Conservation (phyloP, 2,329 filamentous ascomycete species). For the Calonectria naviculata region DNA sequence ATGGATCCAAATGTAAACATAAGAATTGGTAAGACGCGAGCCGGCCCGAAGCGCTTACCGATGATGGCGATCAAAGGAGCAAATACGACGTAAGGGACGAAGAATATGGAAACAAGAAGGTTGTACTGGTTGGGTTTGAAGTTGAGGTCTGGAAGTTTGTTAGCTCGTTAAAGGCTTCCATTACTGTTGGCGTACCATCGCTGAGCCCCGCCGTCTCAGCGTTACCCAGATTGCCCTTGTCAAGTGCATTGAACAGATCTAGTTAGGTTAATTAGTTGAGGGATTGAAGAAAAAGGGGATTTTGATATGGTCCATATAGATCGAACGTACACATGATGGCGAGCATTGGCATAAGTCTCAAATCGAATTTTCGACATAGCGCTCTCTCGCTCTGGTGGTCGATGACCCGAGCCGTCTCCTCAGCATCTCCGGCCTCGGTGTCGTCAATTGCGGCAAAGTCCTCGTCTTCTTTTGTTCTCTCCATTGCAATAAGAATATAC, state of each 20-base stretch:
- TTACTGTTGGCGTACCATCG: constrained; percentile 46
- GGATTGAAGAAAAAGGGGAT: no score
- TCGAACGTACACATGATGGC: constrained; percentile 59
- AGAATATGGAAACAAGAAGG: constrained; percentile 59
- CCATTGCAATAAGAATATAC: background rate
- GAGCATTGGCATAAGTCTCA: constrained; percentile 63
- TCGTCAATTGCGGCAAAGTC: background rate
- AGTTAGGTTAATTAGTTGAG: background rate
- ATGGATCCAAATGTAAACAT: constrained; percentile 58
- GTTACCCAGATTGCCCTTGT: constrained; percentile 59
- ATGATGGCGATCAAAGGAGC: constrained; percentile 60
- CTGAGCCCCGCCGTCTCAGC: constrained; percentile 64
- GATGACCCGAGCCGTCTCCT: constrained; percentile 43
- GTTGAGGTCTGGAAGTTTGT: constrained; percentile 47
- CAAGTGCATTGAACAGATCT: constrained; percentile 60
- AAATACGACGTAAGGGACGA: constrained; percentile 60
- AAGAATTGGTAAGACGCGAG: constrained; percentile 44
- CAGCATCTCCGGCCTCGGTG: background rate
- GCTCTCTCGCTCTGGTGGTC: constrained; percentile 59
- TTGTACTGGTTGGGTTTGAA: constrained; percentile 56
- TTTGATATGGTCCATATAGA: no score
- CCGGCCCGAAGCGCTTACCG: constrained; percentile 55
- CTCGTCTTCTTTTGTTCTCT: background rate
- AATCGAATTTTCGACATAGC: constrained; percentile 65
- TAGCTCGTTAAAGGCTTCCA: background rate